These are phyloP conservation scores for Orbilia brochopaga DNA, from an alignment of 2,329 filamentous ascomycete species.

Conservation along the genomic window DNA sequence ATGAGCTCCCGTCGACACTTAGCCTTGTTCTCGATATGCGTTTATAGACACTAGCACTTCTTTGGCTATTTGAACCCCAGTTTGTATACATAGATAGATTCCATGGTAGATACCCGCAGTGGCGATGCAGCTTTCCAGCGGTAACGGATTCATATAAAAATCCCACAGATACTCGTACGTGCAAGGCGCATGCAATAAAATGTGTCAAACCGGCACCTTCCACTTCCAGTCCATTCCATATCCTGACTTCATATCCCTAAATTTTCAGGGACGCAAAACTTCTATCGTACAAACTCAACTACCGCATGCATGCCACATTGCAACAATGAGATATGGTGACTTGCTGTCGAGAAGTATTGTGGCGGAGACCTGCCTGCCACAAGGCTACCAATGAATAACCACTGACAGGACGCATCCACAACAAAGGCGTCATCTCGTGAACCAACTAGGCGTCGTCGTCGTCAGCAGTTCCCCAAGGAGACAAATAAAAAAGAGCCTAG, in stretches of 20 bases:
- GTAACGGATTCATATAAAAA: background rate
- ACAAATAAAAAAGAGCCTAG: constrained; percentile 11
- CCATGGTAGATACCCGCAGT: background rate
- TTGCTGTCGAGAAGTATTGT: background rate
- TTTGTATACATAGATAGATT: background rate
- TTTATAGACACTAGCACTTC: too few relatives aligned
- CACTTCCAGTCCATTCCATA: background rate
- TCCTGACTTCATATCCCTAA: background rate
- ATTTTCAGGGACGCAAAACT: background rate
- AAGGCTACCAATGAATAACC: background rate
- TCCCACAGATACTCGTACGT: background rate
- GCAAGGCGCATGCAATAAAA: background rate
- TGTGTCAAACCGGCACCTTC: background rate
- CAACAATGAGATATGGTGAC: background rate
- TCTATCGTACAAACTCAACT: constrained; percentile 46
- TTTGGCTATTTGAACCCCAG: too few relatives aligned
- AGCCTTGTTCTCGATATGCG: too few relatives aligned
- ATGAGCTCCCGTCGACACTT: background rate
- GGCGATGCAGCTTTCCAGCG: background rate
- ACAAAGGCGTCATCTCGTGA: too few relatives aligned
- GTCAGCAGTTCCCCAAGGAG: too few relatives aligned
- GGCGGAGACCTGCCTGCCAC: background rate
- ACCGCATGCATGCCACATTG: constrained; percentile 5
- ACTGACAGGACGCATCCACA: too few relatives aligned
- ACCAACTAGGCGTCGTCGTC: too few relatives aligned